A percentile compares a stretch with the other conserved stretches of the same genome.
These are phyloP conservation scores for Aspergillus tubingensis DNA, from an alignment of 2,329 filamentous ascomycete genomes.

Conservation along the genomic window DNA sequence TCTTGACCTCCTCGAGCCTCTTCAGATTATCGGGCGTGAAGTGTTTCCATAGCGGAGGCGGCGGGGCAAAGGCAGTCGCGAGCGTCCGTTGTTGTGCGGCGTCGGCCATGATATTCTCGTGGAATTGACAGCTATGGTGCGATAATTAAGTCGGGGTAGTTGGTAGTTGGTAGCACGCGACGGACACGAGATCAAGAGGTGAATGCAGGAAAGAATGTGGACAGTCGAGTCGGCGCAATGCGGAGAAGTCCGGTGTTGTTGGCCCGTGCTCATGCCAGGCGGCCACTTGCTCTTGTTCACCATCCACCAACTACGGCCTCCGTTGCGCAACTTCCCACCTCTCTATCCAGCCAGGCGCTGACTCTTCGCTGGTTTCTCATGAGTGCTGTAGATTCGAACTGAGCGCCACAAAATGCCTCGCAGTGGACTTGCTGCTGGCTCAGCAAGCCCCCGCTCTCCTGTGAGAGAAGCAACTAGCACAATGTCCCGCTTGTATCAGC, in stretches of 20 bases:
- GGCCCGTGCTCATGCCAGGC: conserved; percentile 22
- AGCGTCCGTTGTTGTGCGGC: conserved; percentile 49
- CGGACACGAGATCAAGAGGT: not conserved
- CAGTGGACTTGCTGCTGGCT: conserved; percentile 29
- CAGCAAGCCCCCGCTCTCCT: conserved; percentile 24
- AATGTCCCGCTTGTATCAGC: conserved; percentile 58
- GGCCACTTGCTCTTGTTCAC: not conserved
- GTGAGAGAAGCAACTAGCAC: conserved; percentile 48
- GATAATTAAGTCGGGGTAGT: not conserved
- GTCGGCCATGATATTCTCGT: conserved; percentile 59
- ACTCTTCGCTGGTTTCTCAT: conserved; percentile 2
- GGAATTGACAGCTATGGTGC: not conserved
- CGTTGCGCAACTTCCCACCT: not conserved
- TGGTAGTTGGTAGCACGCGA: not conserved
- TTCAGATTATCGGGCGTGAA: conserved; percentile 77
- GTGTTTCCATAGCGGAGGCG: conserved; percentile 85
- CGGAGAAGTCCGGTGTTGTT: conserved; percentile 17
- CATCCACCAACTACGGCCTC: not conserved
- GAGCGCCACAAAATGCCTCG: conserved; percentile 28
- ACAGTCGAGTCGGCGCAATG: conserved; percentile 7
- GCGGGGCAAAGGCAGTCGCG: conserved; percentile 75
- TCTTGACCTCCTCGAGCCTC: conserved; percentile 56
- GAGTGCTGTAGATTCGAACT: conserved; percentile 12
- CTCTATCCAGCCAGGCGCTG: not conserved
- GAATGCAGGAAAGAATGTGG: not conserved